phyloP scores from a whole-genome alignment of 148 eudicot genomes.

The Bassia scoparia region DNA sequence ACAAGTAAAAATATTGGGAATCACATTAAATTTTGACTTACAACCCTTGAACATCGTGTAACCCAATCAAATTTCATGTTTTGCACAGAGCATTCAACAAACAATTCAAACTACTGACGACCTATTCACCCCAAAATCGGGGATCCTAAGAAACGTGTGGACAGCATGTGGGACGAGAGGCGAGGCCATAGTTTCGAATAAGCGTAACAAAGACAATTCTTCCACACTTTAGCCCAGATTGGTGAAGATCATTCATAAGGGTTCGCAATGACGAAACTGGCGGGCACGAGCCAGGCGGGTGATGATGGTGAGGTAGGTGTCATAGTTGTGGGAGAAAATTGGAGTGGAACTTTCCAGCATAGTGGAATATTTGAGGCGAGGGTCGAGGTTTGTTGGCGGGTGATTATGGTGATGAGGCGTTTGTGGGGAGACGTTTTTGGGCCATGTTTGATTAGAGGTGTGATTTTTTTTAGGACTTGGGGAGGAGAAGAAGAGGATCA shows the following conservation, averaged over 20 bases:
- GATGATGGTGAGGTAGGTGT: constrained; percentile 55
- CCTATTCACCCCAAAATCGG: constrained; percentile 44
- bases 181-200: constrained; percentile 65
- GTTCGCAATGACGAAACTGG: constrained; percentile 47
- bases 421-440: too few species aligned
- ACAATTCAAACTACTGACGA: constrained; percentile 74
- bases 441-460: too few species aligned
- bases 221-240: constrained; percentile 44
- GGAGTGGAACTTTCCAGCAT: too few species aligned
- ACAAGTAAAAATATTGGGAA: constrained; percentile 68
- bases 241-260: constrained; percentile 40
- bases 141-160: constrained; percentile 44
- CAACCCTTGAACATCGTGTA: constrained; percentile 50
- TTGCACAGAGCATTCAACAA: constrained; percentile 55
- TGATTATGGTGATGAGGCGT: too few species aligned
- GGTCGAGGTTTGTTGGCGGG: too few species aligned
- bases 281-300: constrained; percentile 70
- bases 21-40: constrained; percentile 39
- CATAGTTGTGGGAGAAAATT: constrained; percentile 55
- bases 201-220: constrained; percentile 54
- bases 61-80: constrained; percentile 60
- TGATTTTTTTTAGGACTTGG: too few species aligned
- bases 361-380: too few species aligned
- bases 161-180: constrained; percentile 59
- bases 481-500: too few species aligned